Conservation (phyloP, 495 filamentous ascomycete species). For the Neurospora sp. region DNA sequence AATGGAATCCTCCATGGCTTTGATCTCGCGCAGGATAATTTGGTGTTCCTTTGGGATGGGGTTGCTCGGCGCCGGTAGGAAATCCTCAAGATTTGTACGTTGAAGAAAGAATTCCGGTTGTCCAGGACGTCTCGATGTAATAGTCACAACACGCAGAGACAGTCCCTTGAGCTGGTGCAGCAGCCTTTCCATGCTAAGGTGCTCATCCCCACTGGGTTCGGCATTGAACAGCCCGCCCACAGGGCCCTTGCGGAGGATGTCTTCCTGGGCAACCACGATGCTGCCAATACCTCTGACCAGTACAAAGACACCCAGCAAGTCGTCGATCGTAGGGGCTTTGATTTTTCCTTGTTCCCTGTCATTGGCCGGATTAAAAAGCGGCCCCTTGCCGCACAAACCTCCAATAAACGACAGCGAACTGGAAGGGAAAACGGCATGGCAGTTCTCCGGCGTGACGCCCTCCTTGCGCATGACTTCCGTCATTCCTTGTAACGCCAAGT, state of each 20-base stretch:
- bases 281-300: slow-evolving; percentile 16
- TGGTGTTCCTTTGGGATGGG: neutral
- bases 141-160: neutral
- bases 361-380: neutral
- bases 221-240: slow-evolving; percentile 7
- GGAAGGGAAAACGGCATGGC: slow-evolving; percentile 18
- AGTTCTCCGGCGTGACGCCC: slow-evolving; percentile 15
- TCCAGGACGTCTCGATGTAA: neutral
- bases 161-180: slow-evolving; percentile 3
- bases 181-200: neutral
- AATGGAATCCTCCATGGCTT: slow-evolving; percentile 2
- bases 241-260: slow-evolving; percentile 7
- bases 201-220: neutral
- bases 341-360: neutral
- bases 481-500: slow-evolving; percentile 14
- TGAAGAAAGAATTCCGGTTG: neutral
- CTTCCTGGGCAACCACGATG: slow-evolving; percentile 9
- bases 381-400: slow-evolving; percentile 6
- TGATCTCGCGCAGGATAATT: slow-evolving; percentile 7
- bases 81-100: neutral
- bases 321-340: slow-evolving; percentile 9
- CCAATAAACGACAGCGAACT: slow-evolving; percentile 17
- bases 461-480: slow-evolving; percentile 7
- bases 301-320: slow-evolving; percentile 12
- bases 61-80: neutral